Percentiles rank a stretch among this genome's conserved stretches.
Evolutionary conservation across 257 asterid species (phyloP).

Genomic region (Solanum habrochaites): DNA sequence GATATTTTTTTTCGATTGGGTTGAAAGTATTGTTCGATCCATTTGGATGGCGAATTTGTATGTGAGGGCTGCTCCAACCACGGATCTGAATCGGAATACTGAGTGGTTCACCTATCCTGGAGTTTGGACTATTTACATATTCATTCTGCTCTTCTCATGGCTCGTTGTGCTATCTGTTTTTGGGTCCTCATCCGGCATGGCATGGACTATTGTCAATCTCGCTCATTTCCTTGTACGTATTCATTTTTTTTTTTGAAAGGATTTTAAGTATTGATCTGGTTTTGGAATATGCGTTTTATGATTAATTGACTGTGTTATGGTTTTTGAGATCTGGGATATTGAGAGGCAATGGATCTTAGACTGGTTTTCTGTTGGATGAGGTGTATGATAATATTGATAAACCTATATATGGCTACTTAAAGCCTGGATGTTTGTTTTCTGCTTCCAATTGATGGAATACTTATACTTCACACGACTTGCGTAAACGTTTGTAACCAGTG

Average conservation of each 20-base stretch:
- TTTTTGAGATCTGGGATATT: background rate
- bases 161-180: constrained; percentile 53
- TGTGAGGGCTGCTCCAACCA: constrained; percentile 68
- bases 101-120: constrained; percentile 98
- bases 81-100: constrained; percentile 89
- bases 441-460: background rate
- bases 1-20: background rate
- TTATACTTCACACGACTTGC: background rate
- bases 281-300: background rate
- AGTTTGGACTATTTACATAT: constrained; percentile 86
- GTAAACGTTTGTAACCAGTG: background rate
- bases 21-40: background rate
- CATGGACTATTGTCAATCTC: constrained; percentile 89
- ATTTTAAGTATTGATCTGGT: background rate
- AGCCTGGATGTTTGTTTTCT: background rate
- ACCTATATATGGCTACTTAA: background rate
- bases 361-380: background rate
- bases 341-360: background rate
- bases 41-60: constrained; percentile 56
- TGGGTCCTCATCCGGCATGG: constrained; percentile 80
- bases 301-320: background rate
- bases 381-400: background rate
- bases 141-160: constrained; percentile 81
- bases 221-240: constrained; percentile 33
- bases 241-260: background rate